Base-by-base conservation (phyloP, 2,329 filamentous ascomycete species). In the Aspergillus pseudoglaucus region DNA sequence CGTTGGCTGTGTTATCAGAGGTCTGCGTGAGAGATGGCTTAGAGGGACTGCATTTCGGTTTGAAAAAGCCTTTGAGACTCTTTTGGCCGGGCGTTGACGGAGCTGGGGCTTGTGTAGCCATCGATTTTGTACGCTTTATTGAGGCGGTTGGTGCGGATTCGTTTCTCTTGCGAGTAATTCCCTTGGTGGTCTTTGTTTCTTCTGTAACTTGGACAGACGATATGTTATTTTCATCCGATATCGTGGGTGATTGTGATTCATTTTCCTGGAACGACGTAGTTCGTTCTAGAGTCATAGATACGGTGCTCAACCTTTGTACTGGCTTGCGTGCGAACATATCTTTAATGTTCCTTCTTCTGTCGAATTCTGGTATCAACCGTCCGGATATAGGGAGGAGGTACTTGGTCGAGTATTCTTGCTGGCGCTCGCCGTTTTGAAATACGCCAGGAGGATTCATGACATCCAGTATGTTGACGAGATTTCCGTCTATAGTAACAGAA, bases 311-410 rank as follows among this genome's bases (percentile, higher is more conserved):
- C 25, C 47, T 53, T 18, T 49, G 53, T 18, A 67, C 53, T 42
- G 77, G 63, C 56, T 79, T 84, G 57, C 78, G 82, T 50, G 75
- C 75, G 63, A 97, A 96, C 93, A 98, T 97, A 61, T 95, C 90
- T 58, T 85, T 88, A 61, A 98, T 96, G 63, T 76, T 95, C 55
- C 82, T 81, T 17, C 93, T 82, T 50, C 85, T 84, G 61, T 90
- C 82, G 57, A 97, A 97, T 58, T 96, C 90, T 1, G 89, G 85
- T 47, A 96, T 85, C 8, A 94, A 76, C 62, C 83, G 89, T 0
- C 86, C 90, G 18, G 90, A 97, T 47, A 87, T 75, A 2, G 86
- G 79, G 9, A 91, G 77, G 0, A 87, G 68, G 56, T 88, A 51
- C 56, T 83, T 85, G 3, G 74, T 61, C 9, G 75, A 77, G 77